Base-by-base conservation (phyloP, 176 grass and related monocot genomes). In the Typha latifolia region DNA sequence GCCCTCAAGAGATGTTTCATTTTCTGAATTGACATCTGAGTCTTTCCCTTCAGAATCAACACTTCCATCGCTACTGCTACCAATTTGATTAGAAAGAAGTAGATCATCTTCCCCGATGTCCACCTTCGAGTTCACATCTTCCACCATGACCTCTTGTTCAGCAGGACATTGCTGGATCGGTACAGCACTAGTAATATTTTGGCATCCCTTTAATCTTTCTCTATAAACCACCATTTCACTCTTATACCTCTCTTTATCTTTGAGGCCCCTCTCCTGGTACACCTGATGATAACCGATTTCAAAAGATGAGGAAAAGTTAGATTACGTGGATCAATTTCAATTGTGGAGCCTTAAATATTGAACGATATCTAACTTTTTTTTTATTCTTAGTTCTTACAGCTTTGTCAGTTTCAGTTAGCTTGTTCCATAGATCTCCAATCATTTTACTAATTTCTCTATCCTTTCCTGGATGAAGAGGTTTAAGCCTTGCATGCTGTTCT, bases 371-470 rank as follows among this genome's bases (percentile, higher is more conserved):
- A 77, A 63, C 53, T 48, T 27, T 64, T 48, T 49, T 6, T 62
- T 37, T 65, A 71, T 71, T 61, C 27, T 99, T 93, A 99, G 66
- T 71, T 61, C 27, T 99, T 93, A 99, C 94, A 72, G 86, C 83
- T 81, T 90, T 99, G 4, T 99, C 89, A 87, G 72, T 70, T 55
- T 87, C 81, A 61, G 80, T 71, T 72, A 99, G 68, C 69, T 52
- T 71, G 59, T 74, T 93, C 94, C 94, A 99, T 20, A 68, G 81
- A 61, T 87, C 89, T 51, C 94, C 86, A 31, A 99, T 93, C 67
- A 90, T 93, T 74, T 86, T 83, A 74, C 94, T 93, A 61, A 99
- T 99, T 16, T 90, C 62, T 48, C 86, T 84, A 53, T 99, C 94
- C 75, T 84, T 84, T 37, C 89, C 81, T 48, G 89, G 76, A 78